Conservation (phyloP, 495 filamentous ascomycete genomes). For the Ascobolus immersus region DNA sequence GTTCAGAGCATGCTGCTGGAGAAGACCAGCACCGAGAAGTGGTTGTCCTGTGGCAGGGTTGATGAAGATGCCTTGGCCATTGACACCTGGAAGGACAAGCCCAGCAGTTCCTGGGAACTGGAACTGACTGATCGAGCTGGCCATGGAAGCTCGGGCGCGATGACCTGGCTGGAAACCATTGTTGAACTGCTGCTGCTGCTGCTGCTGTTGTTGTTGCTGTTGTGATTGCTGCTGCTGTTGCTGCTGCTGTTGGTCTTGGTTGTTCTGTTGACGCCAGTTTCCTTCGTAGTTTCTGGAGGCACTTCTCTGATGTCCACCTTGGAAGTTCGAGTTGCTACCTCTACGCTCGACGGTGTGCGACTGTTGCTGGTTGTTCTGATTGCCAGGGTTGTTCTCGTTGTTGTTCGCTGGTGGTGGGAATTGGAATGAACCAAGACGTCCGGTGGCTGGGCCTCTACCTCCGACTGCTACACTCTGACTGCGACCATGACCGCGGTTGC, state of each 20-base stretch:
- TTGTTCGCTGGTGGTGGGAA: slow-evolving; percentile 34
- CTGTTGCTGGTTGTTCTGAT: slow-evolving; percentile 20
- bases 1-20: slow-evolving; percentile 67
- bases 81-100: slow-evolving; percentile 30
- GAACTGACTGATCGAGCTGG: slow-evolving; percentile 59
- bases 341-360: slow-evolving; percentile 23
- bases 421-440: slow-evolving; percentile 41
- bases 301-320: slow-evolving; percentile 51
- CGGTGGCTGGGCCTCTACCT: slow-evolving; percentile 28
- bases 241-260: slow-evolving; percentile 25
- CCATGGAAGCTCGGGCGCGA: slow-evolving; percentile 58
- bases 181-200: slow-evolving; percentile 30
- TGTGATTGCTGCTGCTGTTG: slow-evolving; percentile 19
- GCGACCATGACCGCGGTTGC: slow-evolving; percentile 26
- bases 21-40: slow-evolving; percentile 50
- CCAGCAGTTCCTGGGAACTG: slow-evolving; percentile 83
- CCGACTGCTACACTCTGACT: slow-evolving; percentile 39
- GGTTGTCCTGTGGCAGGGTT: slow-evolving; percentile 20
- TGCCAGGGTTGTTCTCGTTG: slow-evolving; percentile 27
- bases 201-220: slow-evolving; percentile 27
- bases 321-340: slow-evolving; percentile 13
- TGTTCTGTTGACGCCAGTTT: slow-evolving; percentile 82
- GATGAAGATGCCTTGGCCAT: slow-evolving; percentile 15
- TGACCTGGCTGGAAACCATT: slow-evolving; percentile 80
- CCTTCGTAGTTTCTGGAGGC: slow-evolving; percentile 84